Percentiles rank a stretch among this genome's conserved stretches.
Evolutionary conservation across 1,284 basidiomycete species (phyloP).

Genomic region (Volvariella surrecta): DNA sequence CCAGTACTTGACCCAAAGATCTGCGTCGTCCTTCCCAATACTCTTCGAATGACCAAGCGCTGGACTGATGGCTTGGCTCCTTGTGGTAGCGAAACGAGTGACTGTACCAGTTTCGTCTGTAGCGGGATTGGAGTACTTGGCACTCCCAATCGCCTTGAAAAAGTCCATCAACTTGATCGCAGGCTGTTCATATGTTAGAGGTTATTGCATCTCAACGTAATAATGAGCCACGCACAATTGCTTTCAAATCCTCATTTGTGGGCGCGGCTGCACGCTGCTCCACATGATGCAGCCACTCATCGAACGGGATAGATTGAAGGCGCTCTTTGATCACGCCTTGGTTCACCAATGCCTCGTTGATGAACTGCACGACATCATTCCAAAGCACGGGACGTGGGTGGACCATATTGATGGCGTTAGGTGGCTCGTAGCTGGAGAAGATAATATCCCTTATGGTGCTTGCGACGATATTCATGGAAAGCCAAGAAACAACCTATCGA

Average conservation of each 20-base stretch:
- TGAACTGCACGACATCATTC: constrained; percentile 7
- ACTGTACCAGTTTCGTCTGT: not conserved
- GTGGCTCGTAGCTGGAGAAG: constrained; percentile 6
- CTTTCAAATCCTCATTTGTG: constrained; percentile 1
- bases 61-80: not conserved
- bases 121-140: too few relatives aligned
- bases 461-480: constrained; percentile 13
- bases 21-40: not conserved
- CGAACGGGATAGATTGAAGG: constrained; percentile 8
- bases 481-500: constrained; percentile 10
- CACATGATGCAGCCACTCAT: constrained; percentile 10
- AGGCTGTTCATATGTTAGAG: constrained; percentile 4
- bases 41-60: not conserved
- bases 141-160: not conserved
- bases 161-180: constrained; percentile 11
- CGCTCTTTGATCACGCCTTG: not conserved
- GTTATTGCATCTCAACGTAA: not conserved
- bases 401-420: constrained; percentile 10
- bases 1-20: not conserved
- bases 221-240: constrained; percentile 5
- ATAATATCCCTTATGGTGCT: constrained; percentile 10
- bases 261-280: constrained; percentile 2
- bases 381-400: constrained; percentile 12
- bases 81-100: not conserved
- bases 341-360: constrained; percentile 5